These are phyloP conservation scores for Arctostaphylos glauca DNA, from an alignment of 148 eudicot genomes.

Conservation along the genomic window DNA sequence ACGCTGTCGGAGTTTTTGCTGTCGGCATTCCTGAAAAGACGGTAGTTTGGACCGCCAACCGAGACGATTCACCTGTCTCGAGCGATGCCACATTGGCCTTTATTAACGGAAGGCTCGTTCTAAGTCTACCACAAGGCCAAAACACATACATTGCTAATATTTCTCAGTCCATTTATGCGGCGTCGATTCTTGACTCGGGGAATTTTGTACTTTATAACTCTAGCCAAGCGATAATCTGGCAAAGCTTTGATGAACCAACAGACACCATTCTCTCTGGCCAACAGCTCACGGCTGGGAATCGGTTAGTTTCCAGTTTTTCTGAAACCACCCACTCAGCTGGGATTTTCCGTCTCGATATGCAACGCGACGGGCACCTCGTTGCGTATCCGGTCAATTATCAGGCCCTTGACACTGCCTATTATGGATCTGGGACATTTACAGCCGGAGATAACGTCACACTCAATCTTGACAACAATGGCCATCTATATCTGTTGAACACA, in stretches of 20 bases:
- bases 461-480: conserved; percentile 23
- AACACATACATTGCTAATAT: neutral
- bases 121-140: neutral
- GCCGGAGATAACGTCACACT: conserved; percentile 18
- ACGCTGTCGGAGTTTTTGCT: conserved; percentile 27
- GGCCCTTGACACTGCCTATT: neutral
- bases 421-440: neutral
- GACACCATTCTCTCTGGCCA: conserved; percentile 35
- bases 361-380: conserved; percentile 28
- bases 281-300: neutral
- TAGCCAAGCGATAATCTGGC: conserved; percentile 17
- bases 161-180: conserved; percentile 9
- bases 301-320: conserved; percentile 23
- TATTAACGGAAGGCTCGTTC: conserved; percentile 21
- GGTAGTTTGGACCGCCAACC: conserved; percentile 34
- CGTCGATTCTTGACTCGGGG: conserved; percentile 41
- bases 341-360: conserved; percentile 27
- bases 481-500: conserved; percentile 27
- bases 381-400: conserved; percentile 16
- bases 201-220: conserved; percentile 35
- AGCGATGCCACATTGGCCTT: conserved; percentile 17
- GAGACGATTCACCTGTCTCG: conserved; percentile 17
- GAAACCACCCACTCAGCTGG: conserved; percentile 19
- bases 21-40: conserved; percentile 21
- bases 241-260: conserved; percentile 36